A percentile compares a stretch with the other conserved stretches of the same genome.
Evolutionary conservation across 441 rosid species (phyloP).

Genomic region (Pelargonium fulgidum): DNA sequence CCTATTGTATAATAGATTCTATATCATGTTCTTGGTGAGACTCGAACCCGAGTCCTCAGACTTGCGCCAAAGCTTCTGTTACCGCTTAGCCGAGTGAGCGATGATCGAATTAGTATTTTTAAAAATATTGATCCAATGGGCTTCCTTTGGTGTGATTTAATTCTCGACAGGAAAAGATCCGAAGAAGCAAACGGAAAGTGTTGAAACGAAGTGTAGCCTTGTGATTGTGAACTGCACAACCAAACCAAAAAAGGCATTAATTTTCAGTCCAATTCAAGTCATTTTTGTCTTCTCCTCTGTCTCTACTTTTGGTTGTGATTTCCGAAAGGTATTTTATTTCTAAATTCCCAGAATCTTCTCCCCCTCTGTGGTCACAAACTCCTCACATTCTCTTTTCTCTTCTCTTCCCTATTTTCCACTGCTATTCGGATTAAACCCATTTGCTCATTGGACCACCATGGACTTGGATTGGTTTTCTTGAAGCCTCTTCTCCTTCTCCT

Average conservation of each 20-base stretch:
- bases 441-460: slow-evolving; percentile 22
- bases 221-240: not conserved
- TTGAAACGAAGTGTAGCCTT: no score
- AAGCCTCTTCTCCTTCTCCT: not conserved
- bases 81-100: no score
- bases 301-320: not conserved
- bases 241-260: not conserved
- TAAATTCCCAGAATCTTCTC: slow-evolving; percentile 19
- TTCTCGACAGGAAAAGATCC: no score
- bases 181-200: not conserved
- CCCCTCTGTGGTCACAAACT: slow-evolving; percentile 28
- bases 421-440: slow-evolving; percentile 6
- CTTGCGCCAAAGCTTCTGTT: no score
- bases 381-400: not conserved
- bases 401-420: not conserved
- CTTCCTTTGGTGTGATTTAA: no score
- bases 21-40: no score
- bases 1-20: no score
- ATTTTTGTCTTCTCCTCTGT: not conserved
- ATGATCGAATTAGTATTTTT: no score
- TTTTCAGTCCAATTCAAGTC: not conserved
- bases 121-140: no score
- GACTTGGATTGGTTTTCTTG: slow-evolving; percentile 23
- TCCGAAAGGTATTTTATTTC: slow-evolving; percentile 4
- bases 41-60: no score